Base-by-base conservation (phyloP, 2,329 filamentous ascomycete genomes). In the Chaetothyriales sp. region DNA sequence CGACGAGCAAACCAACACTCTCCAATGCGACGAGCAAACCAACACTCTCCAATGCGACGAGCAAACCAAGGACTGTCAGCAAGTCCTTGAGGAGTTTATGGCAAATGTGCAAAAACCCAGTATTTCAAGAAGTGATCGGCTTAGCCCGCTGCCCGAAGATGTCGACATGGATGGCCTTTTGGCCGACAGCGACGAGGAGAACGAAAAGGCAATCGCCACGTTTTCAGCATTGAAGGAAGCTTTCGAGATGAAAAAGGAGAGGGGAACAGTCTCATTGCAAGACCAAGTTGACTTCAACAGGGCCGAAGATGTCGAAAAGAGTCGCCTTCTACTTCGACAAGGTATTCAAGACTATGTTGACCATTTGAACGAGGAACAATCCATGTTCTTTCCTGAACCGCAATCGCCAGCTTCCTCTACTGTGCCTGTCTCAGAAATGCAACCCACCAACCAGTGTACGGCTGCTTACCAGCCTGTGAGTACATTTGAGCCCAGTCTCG, bases 341-440 rank as follows among this genome's bases (percentile, higher is more conserved):
- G 44, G 51, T 13, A 54, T 51, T 22, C 54, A 54, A 33, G 46
- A 49, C 2, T 25, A 52, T 25, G 20, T 9, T 18, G 28, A 49
- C 3, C n/a, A 33, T 20, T 53, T 54, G 33, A 46, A 44, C 29
- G 57, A 54, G 29, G 52, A 52, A 43, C 48, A 59, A 13, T 49
- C 51, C 4, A 44, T 58, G 5, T 58, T 58, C 47, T 44, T 57
- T 47, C 55, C 57, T 1, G 55, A 59, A 29, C 4, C 43, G 8
- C 51, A 51, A 10, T 40, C 13, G 13, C 33, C 10, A 5, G 33
- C 29, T 9, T 33, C 29, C 2, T 2, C 8, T 2, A 33, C 10
- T 33, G 10, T 33, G 10, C 8, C 7, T 9, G 7, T 15, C 10
- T 13, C 33, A 15, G 33, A 15, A 4, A 40, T 40, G 33, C 33